Conservation (phyloP, 78 protist species). For the Speleostelium caveatum region DNA sequence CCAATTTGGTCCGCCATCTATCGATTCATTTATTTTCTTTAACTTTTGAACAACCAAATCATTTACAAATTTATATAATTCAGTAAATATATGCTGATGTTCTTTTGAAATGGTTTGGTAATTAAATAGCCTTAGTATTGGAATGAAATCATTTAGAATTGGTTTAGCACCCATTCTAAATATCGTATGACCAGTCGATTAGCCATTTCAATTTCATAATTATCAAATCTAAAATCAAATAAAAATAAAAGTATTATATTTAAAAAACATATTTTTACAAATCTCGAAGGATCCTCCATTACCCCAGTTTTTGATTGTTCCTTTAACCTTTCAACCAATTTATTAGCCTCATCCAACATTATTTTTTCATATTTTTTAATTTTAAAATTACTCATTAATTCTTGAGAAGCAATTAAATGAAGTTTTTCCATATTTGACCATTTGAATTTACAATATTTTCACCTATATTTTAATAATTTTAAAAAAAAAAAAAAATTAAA, state of each 20-base stretch:
- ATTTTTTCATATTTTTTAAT: constrained; percentile 21
- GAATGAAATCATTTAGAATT: neutral
- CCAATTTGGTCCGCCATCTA: neutral
- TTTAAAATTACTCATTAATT: neutral
- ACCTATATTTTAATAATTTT: neutral
- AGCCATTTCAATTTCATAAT: neutral
- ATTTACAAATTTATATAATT: neutral
- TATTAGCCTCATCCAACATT: neutral
- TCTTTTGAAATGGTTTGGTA: neutral
- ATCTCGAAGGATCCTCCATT: neutral
- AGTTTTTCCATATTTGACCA: neutral
- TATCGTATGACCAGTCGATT: neutral
- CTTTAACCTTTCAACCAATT: neutral
- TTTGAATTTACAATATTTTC: constrained; percentile 19
- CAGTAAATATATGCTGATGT: constrained; percentile 2
- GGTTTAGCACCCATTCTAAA: constrained; percentile 1
- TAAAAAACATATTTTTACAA: constrained; percentile 1
- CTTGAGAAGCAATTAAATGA: constrained; percentile 7
- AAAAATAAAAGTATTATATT: constrained; percentile 5
- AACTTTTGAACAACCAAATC: neutral
- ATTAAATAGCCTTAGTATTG: neutral
- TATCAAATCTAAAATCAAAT: neutral
- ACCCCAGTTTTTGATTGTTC: neutral
- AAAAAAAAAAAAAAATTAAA: neutral
- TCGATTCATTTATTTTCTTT: too few species aligned